Evolutionary conservation across 2,329 filamentous ascomycete genomes (phyloP), one percentile per base, ranked within the genome.

Genomic region (Ophiostoma pallidulum): DNA sequence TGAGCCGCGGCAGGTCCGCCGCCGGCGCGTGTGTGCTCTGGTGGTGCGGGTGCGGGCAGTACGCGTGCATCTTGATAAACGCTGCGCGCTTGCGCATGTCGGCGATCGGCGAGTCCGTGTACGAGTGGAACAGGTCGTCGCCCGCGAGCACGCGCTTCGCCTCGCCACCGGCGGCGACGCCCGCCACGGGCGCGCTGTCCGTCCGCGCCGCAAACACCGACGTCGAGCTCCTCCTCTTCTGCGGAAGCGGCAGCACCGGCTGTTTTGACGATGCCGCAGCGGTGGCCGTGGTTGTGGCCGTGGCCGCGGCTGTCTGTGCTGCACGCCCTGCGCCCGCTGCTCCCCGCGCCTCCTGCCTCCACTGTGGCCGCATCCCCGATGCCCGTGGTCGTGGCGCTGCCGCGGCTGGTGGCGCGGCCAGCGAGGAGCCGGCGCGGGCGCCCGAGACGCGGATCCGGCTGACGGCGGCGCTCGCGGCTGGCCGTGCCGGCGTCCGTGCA

Each of bases 71-170:
- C 62, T 83, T 86, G 68, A 97, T 97, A 60, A 87, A 94, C 9
- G 85, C 86, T 24, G 91, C 92, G 57, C 92, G 82, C 58, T 81
- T 80, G 57, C 91, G 81, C 54, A 98, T 96, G 52, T 86, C 84
- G 33, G 87, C 84, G 36, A 91, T 85, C 8, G 94, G 92, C 13
- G 92, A 98, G 54, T 83, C 75, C 31, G 87, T 86, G 64, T 92
- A 94, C 9, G 87, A 80, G 66, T 98, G 91, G 72, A 97, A 98
- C 48, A 98, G 82, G 62, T 96, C 84, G 66, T 94, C 80, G 43
- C 80, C 74, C 53, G 72, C 72, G 22, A 94, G 73, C 28, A 69
- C 57, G 9, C 41, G 44, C 43, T 47, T 42, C 33, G 18, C 26
- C 45, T 45, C 33, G n/a, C 47, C 40, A 58, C 60, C 20, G 62